A percentile compares a stretch with the other conserved stretches of the same genome.
These are phyloP conservation scores for Syncephalastrum racemosum DNA, from an alignment of 371 early-diverging fungal species.

Conservation along the genomic window DNA sequence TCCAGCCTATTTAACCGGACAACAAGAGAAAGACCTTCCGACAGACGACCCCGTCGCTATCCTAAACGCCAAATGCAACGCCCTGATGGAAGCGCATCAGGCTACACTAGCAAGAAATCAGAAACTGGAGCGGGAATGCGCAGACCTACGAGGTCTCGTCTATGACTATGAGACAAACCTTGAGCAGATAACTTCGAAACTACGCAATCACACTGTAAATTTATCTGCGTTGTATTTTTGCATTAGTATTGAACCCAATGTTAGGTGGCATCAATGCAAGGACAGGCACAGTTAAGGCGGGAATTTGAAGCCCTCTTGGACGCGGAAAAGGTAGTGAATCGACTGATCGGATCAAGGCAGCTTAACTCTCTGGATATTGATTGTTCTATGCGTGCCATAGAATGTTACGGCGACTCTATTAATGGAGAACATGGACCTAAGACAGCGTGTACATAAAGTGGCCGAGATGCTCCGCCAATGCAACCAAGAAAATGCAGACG, in stretches of 20 bases:
- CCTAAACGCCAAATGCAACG: conserved; percentile 10
- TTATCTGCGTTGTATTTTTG: neutral
- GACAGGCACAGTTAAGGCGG: conserved; percentile 31
- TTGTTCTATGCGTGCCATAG: conserved; percentile 6
- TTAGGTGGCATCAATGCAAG: conserved; percentile 35
- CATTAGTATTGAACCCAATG: neutral
- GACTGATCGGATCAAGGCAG: too few species aligned
- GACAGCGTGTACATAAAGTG: conserved; percentile 30
- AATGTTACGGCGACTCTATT: conserved; percentile 37
- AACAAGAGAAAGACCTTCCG: neutral
- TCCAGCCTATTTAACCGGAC: neutral
- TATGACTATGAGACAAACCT: conserved; percentile 37
- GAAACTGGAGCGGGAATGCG: conserved; percentile 28
- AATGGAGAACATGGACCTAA: conserved; percentile 42
- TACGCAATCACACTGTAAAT: conserved; percentile 32
- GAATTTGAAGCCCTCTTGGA: conserved; percentile 46
- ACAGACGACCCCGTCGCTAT: conserved; percentile 8
- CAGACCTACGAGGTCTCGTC: conserved; percentile 26
- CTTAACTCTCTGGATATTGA: neutral
- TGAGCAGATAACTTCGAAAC: conserved; percentile 28
- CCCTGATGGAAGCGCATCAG: conserved; percentile 19
- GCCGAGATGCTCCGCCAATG: conserved; percentile 26
- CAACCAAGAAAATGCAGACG: conserved; percentile 16
- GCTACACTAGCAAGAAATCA: conserved; percentile 15
- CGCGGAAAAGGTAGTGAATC: conserved; percentile 38